Conservation (phyloP, 2,329 filamentous ascomycete species). For the Alternaria panax region DNA sequence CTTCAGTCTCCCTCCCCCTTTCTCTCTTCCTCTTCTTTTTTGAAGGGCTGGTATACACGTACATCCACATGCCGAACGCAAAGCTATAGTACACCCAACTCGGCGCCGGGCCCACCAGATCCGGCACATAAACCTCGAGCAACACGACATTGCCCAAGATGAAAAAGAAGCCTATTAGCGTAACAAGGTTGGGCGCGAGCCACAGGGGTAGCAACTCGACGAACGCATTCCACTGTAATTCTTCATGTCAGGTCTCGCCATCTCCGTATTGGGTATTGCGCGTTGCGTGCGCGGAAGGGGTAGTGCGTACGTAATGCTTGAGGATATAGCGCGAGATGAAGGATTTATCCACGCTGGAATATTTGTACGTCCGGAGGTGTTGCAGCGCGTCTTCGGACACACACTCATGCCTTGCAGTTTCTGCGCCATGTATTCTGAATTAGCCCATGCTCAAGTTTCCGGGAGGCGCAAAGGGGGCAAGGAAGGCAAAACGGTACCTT, state of each 20-base stretch:
- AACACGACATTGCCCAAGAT: slow-evolving; percentile 83
- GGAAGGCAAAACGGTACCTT: too few relatives aligned
- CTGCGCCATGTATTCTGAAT: slow-evolving; percentile 39
- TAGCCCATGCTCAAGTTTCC: not conserved
- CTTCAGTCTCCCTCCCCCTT: too few relatives aligned
- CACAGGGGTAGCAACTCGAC: slow-evolving; percentile 92
- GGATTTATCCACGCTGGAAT: slow-evolving; percentile 96
- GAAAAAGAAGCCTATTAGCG: slow-evolving; percentile 91
- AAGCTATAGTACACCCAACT: slow-evolving; percentile 97
- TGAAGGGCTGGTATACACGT: slow-evolving; percentile 22
- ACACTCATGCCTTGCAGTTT: slow-evolving; percentile 71
- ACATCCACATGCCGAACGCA: slow-evolving; percentile 95
- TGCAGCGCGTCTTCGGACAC: slow-evolving; percentile 89
- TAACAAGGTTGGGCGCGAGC: slow-evolving; percentile 98
- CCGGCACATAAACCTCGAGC: slow-evolving; percentile 82
- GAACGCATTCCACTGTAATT: slow-evolving; percentile 88
- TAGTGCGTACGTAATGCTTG: slow-evolving; percentile 82
- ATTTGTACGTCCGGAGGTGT: slow-evolving; percentile 95
- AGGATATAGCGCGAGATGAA: slow-evolving; percentile 92
- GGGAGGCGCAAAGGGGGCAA: slow-evolving; percentile 15
- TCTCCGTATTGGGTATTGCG: not conserved
- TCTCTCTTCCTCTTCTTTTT: not conserved
- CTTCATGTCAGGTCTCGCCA: slow-evolving; percentile 33
- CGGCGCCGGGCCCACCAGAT: slow-evolving; percentile 86
- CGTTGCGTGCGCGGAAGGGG: slow-evolving; percentile 1